Percentiles rank a stretch among this genome's conserved stretches.
Conservation (phyloP, 805 yeast species). For the Wickerhamia fluorescens region DNA sequence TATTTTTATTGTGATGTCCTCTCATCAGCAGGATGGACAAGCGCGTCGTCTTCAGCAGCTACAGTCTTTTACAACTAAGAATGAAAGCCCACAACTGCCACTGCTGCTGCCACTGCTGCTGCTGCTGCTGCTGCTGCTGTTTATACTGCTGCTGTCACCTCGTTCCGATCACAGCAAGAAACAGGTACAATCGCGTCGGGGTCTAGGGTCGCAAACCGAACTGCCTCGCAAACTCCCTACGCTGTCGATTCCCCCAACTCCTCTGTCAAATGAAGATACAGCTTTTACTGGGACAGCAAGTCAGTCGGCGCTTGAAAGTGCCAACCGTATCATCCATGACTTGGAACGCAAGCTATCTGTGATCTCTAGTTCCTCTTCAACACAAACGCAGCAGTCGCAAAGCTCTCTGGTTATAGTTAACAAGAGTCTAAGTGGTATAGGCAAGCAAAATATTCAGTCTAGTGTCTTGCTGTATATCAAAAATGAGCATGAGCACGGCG, state of each 20-base stretch:
- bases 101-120: too few relatives aligned
- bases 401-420: conserved; percentile 11
- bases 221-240: too few relatives aligned
- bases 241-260: not conserved
- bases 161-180: too few relatives aligned
- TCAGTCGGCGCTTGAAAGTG: conserved; percentile 18
- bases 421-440: conserved; percentile 13
- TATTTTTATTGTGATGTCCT: too few relatives aligned
- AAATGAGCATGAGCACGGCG: conserved; percentile 10
- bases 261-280: not conserved
- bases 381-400: conserved; percentile 17
- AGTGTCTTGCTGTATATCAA: conserved; percentile 30
- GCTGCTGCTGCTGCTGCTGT: too few relatives aligned
- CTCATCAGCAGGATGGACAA: too few relatives aligned
- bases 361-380: conserved; percentile 22
- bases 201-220: too few relatives aligned
- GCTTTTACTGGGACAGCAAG: conserved; percentile 1
- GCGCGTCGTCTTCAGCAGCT: too few relatives aligned
- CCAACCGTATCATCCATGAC: conserved; percentile 22
- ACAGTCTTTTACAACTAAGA: too few relatives aligned
- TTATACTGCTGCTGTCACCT: too few relatives aligned
- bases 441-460: conserved; percentile 22
- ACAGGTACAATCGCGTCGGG: too few relatives aligned
- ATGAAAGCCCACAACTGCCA: too few relatives aligned
- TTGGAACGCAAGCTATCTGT: conserved; percentile 29